These are phyloP conservation scores for Neonectria neomacrospora DNA, from an alignment of 2,329 filamentous ascomycete genomes.

Conservation along the genomic window DNA sequence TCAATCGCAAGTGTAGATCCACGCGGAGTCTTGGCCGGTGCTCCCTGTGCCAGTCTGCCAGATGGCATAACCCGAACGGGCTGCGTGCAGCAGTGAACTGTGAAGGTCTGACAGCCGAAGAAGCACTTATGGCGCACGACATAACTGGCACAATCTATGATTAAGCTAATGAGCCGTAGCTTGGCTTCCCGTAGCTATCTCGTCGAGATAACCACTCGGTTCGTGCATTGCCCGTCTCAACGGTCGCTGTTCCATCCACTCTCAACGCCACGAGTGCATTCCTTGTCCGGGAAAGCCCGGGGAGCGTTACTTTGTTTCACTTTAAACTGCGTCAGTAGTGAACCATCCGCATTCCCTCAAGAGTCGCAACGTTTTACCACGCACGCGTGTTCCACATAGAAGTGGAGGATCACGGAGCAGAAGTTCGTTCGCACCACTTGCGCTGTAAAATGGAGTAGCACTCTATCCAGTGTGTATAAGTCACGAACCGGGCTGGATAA, in stretches of 20 bases:
- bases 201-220: conserved; percentile 3
- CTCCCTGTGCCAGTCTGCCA: conserved; percentile 27
- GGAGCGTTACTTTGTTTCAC: conserved; percentile 21
- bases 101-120: conserved; percentile 25
- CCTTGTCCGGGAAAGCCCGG: conserved; percentile 21
- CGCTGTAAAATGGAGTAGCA: conserved; percentile 11
- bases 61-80: conserved; percentile 32
- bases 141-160: conserved; percentile 14
- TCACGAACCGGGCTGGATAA: conserved; percentile 7
- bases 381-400: conserved; percentile 1
- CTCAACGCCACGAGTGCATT: conserved; percentile 15
- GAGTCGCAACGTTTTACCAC: conserved; percentile 10
- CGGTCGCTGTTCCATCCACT: conserved; percentile 4
- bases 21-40: conserved; percentile 22
- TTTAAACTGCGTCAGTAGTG: conserved; percentile 15
- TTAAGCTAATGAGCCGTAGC: background rate
- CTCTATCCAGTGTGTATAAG: conserved; percentile 18
- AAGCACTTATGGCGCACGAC: conserved; percentile 33
- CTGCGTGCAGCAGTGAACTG: conserved; percentile 32
- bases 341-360: conserved; percentile 10
- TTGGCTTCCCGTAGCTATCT: background rate
- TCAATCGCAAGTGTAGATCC: conserved; percentile 11
- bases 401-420: conserved; percentile 21
- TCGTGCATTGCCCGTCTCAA: conserved; percentile 10
- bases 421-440: conserved; percentile 25